Evolutionary conservation across 441 rosid genomes (phyloP), one percentile per base, ranked within the genome.

Genomic region (Codiaeum variegatum): DNA sequence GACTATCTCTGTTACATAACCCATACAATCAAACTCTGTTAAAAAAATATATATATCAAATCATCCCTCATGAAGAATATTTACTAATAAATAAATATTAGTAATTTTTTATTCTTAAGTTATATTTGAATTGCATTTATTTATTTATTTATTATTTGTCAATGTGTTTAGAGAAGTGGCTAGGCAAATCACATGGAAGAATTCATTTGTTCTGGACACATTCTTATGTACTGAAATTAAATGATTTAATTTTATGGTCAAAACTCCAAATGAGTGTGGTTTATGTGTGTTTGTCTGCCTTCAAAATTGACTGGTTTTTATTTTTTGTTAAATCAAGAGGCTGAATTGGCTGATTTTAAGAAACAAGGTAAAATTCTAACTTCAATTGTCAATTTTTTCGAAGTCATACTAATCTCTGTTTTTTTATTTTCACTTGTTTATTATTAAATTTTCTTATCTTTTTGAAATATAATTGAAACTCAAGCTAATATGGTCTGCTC

Each of bases 291-390:
- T n/a, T n/a, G 21, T 68, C 44, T 40, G 72, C 62, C 62, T n/a
- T 54, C 62, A 68, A 68, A 34, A 21, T 68, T 68, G 72, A 68
- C 62, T 68, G 49, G 72, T 68, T 68, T 68, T 51, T 19, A 62
- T 68, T 68, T 68, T 51, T 19, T 4, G 19, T 52, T 67, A 51
- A 51, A 67, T 32, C 71, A 67, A 32, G 46, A 67, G 71, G 71
- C 71, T 29, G 44, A n/a, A 26, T 19, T 29, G 60, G 28, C 71
- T 51, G 71, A n/a, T 67, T 67, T 51, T 29, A 28, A 12, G 15
- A 66, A 66, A 66, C 59, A 26, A 0, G 16, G 4, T 66, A 47
- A 18, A 66, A 16, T 66, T 66, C 40, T 66, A 29, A 13, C 36
- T 47, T 18, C 56, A 7, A 5, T 5, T 10, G 12, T 12, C 13